These are phyloP conservation scores for Fusarium torreyae DNA, from an alignment of 2,329 filamentous ascomycete genomes.

Conservation along the genomic window DNA sequence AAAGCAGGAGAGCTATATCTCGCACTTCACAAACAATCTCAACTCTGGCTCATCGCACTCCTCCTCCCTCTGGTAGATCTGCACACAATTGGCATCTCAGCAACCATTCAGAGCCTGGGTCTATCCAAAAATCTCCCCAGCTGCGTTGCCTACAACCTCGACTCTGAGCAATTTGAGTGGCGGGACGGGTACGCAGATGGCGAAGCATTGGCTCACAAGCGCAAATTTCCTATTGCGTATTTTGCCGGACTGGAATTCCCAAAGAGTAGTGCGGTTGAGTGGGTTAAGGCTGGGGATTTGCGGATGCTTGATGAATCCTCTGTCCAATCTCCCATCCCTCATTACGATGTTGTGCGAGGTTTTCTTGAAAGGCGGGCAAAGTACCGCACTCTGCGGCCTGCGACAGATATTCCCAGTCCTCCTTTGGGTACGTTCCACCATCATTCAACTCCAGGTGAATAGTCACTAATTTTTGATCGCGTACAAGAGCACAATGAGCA, in stretches of 20 bases:
- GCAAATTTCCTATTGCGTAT: not conserved
- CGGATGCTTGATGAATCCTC: not conserved
- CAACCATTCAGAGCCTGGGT: not conserved
- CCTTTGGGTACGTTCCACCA: not conserved
- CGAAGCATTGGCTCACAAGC: not conserved
- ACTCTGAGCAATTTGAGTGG: slow-evolving; percentile 4
- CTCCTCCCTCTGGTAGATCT: not conserved
- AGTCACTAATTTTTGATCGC: too few species aligned
- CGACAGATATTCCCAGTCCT: not conserved
- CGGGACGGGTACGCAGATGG: not conserved
- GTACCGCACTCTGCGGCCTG: not conserved
- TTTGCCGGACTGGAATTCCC: not conserved
- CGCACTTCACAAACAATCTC: not conserved
- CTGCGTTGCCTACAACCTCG: not conserved
- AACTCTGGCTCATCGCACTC: not conserved
- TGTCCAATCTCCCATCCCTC: not conserved
- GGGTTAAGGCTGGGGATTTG: not conserved
- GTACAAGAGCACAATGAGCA: too few species aligned
- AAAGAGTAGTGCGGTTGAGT: not conserved
- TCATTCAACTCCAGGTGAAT: not conserved
- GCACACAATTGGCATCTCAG: not conserved
- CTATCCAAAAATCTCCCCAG: not conserved
- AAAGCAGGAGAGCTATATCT: not conserved
- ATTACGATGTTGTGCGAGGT: not conserved
- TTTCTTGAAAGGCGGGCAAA: not conserved